Conservation (phyloP, 345 rosid species). For the Brassica nigra region DNA sequence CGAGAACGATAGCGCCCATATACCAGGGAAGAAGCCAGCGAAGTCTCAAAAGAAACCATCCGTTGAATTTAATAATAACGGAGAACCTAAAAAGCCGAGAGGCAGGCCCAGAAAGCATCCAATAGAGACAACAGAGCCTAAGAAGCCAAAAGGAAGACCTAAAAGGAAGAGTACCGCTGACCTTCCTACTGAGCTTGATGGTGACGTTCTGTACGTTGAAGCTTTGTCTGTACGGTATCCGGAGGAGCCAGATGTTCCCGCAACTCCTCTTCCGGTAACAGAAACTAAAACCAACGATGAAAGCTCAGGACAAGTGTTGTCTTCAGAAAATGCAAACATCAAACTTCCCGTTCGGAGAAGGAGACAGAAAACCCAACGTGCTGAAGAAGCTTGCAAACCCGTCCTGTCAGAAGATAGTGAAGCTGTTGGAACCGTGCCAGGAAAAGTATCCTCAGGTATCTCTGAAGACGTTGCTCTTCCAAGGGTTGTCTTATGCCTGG, state of each 20-base stretch:
- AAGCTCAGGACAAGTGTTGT: conserved; percentile 19
- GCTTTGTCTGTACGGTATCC: conserved; percentile 55
- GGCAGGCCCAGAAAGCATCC: conserved; percentile 62
- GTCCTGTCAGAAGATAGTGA: conserved; percentile 32
- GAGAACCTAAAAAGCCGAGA: conserved; percentile 48
- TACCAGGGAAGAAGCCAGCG: conserved; percentile 30
- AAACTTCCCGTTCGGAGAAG: conserved; percentile 36
- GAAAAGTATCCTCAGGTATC: conserved; percentile 35
- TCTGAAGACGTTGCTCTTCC: conserved; percentile 63
- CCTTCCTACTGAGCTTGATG: conserved; percentile 37
- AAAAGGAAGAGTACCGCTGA: conserved; percentile 36
- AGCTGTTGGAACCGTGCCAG: conserved; percentile 30
- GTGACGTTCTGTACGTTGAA: conserved; percentile 41
- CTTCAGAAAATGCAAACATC: conserved; percentile 39
- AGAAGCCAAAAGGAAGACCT: conserved; percentile 42
- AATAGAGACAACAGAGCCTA: conserved; percentile 29
- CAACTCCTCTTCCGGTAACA: conserved; percentile 38
- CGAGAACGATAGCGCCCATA: conserved; percentile 37
- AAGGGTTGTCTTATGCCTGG: conserved; percentile 74
- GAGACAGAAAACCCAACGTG: conserved; percentile 39
- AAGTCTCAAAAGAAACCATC: conserved; percentile 22
- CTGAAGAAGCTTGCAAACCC: conserved; percentile 37
- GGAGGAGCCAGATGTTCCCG: conserved; percentile 47
- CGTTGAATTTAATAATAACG: conserved; percentile 19
- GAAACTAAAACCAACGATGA: conserved; percentile 34